phyloP scores from a whole-genome alignment of 225 moss, liverwort and hornwort species.

The Lunularia cruciata region DNA sequence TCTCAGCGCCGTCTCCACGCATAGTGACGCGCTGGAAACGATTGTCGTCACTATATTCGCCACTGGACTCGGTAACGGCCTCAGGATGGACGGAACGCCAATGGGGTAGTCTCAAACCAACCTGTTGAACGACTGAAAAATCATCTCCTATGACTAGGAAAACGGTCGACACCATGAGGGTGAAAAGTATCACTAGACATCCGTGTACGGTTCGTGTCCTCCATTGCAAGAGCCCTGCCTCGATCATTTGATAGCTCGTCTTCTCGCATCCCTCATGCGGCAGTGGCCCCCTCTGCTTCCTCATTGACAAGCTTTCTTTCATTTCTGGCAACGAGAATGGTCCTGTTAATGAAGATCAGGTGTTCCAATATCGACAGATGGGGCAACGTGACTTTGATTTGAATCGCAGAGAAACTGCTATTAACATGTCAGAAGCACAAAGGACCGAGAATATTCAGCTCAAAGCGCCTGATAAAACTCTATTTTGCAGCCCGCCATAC shows the following conservation, averaged over 20 bases:
- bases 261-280: background rate
- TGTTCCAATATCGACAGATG: too few species aligned
- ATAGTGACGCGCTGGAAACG: background rate
- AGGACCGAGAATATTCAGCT: too few species aligned
- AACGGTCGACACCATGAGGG: background rate
- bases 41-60: background rate
- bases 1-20: background rate
- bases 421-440: too few species aligned
- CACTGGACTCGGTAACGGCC: background rate
- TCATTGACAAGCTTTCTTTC: conserved; percentile 13
- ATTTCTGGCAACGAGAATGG: too few species aligned
- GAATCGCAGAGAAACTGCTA: too few species aligned
- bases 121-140: background rate
- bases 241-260: background rate
- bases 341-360: too few species aligned
- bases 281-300: conserved; percentile 9
- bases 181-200: background rate
- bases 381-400: too few species aligned
- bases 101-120: background rate
- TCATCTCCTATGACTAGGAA: conserved; percentile 18
- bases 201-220: conserved; percentile 18
- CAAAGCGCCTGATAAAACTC: too few species aligned
- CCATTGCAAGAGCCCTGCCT: background rate
- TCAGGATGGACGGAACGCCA: background rate
- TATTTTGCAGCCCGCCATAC: too few species aligned